Base-by-base conservation (phyloP, 345 rosid genomes). In the Draba incana region DNA sequence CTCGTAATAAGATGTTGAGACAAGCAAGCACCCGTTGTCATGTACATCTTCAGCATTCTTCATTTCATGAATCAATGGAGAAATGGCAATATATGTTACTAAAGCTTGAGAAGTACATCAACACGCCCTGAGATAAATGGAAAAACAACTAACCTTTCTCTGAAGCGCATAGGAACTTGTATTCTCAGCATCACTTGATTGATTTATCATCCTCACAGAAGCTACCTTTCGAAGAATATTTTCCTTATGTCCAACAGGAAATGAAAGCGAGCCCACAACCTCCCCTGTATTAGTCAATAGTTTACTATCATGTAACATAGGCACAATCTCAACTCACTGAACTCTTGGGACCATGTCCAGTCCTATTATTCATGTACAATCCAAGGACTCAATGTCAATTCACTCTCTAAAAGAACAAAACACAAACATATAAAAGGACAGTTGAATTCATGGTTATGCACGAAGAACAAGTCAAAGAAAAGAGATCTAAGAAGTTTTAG, bases 251-350 rank as follows among this genome's bases (percentile, higher is more conserved):
- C 90, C 96, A 84, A 91, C 83, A 73, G 91, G 84, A 76, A 94
- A 81, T 57, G 96, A 91, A 72, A 91, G 82, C 5, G 95, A 86
- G 71, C 99, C 97, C 13, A 87, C 84, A 73, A 94, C 96, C 81
- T 94, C 99, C 75, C 99, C 99, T 94, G 82, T 42, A 78, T 72
- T n/a, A 76, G 50, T 70, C 74, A 68, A 60, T 35, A 74, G 64
- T 33, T 60, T 67, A 62, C 58, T 45, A 35, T 75, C 64, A 74
- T 61, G 69, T 23, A 68, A 68, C 47, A 39, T 49, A 48, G 48
- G 53, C 16, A 54, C 67, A 59, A 67, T 66, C 47, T 44, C 27
- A 13, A 49, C 65, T 38, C 56, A 28, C 0, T 46, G 52, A 74
- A 59, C 50, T 70, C 53, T 47, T 55, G 31, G 39, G 56, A 62